Conservation (phyloP, 371 early-diverging fungal species). For the Mortierella sp. region DNA sequence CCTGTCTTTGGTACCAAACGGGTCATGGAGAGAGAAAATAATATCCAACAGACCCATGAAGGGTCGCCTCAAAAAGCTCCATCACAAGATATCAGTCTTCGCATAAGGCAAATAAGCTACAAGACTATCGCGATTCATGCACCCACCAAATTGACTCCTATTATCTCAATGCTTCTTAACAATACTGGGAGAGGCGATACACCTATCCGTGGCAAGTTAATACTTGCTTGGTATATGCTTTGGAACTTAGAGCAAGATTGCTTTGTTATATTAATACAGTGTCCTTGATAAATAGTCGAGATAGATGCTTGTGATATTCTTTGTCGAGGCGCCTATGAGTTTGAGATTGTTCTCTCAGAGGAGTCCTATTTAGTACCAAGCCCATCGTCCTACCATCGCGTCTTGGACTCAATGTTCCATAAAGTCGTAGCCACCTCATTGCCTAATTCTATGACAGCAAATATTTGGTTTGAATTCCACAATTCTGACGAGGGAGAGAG, state of each 20-base stretch:
- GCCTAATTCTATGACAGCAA: conserved; percentile 16
- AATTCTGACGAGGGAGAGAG: background rate
- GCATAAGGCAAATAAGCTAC: conserved; percentile 4
- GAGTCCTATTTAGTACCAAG: conserved; percentile 17
- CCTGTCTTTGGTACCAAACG: too few relatives aligned
- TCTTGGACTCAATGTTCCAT: conserved; percentile 31
- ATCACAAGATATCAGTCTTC: background rate
- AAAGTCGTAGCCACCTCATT: conserved; percentile 5
- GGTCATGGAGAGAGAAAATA: background rate
- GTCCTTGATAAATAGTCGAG: conserved; percentile 14
- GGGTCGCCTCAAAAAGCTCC: background rate
- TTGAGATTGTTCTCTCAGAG: conserved; percentile 34
- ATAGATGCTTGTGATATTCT: conserved; percentile 21
- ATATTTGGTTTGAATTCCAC: conserved; percentile 41
- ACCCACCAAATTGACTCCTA: conserved; percentile 10
- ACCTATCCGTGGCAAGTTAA: conserved; percentile 25
- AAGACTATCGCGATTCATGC: conserved; percentile 28
- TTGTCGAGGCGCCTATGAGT: conserved; percentile 1
- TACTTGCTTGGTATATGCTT: too few relatives aligned
- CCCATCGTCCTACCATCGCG: conserved; percentile 13
- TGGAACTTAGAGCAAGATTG: too few relatives aligned
- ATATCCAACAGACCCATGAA: background rate
- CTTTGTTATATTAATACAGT: background rate
- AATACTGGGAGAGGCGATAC: background rate
- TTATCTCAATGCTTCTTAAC: conserved; percentile 9